Conservation (phyloP, 2,329 filamentous ascomycete species). For the Chaetomiaceae sp. region DNA sequence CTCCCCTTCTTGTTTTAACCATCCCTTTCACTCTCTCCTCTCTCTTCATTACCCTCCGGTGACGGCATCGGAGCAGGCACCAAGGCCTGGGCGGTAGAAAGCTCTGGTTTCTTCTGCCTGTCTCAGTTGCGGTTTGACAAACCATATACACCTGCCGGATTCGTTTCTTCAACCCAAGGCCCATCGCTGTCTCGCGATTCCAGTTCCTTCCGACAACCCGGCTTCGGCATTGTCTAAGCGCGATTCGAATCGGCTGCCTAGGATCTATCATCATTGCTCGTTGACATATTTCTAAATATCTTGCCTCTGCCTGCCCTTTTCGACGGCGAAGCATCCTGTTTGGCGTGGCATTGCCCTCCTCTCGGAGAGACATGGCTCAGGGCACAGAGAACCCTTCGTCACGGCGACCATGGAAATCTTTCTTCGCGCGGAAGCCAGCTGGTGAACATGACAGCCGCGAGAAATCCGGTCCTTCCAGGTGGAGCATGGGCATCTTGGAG, state of each 20-base stretch:
- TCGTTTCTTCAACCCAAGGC: background rate
- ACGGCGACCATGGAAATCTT: conserved; percentile 16
- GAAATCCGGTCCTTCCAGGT: conserved; percentile 33
- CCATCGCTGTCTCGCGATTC: background rate
- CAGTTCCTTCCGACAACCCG: background rate
- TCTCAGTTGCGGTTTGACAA: conserved; percentile 2
- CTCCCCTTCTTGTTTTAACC: background rate
- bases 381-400: conserved; percentile 3
- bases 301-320: no score
- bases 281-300: no score
- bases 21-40: background rate
- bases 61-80: background rate
- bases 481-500: conserved; percentile 76
- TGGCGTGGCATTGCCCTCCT: background rate
- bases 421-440: conserved; percentile 8
- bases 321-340: background rate
- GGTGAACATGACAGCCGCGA: conserved; percentile 2
- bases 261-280: background rate
- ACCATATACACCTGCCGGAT: background rate
- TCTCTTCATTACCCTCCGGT: background rate
- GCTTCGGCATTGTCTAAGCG: background rate
- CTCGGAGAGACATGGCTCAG: background rate
- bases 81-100: conserved; percentile 1
- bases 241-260: no score
- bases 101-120: background rate